Evolutionary conservation across 2,329 filamentous ascomycete genomes (phyloP), one percentile per base, ranked within the genome.

Genomic region (Fusarium subtropicale): DNA sequence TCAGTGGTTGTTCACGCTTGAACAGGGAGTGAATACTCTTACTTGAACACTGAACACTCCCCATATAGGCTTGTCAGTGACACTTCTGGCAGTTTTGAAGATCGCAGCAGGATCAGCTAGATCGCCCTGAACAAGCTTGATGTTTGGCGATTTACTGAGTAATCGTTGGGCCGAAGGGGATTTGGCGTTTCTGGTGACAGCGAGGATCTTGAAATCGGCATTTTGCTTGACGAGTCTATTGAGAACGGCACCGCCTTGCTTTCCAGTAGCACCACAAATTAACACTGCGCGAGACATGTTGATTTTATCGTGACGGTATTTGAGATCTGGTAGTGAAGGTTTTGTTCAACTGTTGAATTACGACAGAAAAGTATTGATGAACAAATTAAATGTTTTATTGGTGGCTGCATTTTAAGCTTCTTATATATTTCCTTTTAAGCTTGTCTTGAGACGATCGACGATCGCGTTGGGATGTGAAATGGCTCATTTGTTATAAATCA

Each of bases 111-210:
- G 76, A 39, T 89, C 79, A 55, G 86, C 80, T 15, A 91, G 78
- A 64, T 90, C 81, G 10, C 89, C 88, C 70, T 88, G 79, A 5
- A 91, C 81, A 1, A 91, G 69, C 26, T 82, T 82, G 68, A 90
- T 82, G 15, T 81, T 81, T 10, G 83, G 71, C 2, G 84, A 83
- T 58, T 82, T 79, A 12, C 78, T 60, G 3, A 77, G 71, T 4
- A 89, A 82, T 18, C 78, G 79, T 72, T 87, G 80, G 1, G 88
- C 86, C 3, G 81, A 81, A 1, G 77, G 50, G 0, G 86, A 88
- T n/a, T 77, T 74, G 1, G 82, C 71, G 71, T 90, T 82, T 64
- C 89, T 86, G 4, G 88, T 90, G 24, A 91, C 80, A 9, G 88
- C 89, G 18, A 89, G 81, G 54, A 91, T 86, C 15, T 83, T 80